phyloP scores from a whole-genome alignment of 2,329 filamentous ascomycete species.

The Trichophyton simii region DNA sequence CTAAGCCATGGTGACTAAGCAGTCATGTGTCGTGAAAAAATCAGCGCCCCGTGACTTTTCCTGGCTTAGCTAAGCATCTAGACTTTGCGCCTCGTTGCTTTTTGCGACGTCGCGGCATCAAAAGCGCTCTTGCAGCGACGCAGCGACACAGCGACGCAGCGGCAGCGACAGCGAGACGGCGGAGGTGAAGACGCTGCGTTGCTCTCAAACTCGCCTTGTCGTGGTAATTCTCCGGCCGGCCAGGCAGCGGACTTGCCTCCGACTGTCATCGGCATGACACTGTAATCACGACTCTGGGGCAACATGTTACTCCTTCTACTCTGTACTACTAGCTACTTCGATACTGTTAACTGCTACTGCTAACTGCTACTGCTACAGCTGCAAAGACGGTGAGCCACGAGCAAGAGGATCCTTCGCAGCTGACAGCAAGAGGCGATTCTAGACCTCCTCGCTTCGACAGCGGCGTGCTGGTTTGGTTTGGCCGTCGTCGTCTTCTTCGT shows the following conservation, averaged over 20 bases:
- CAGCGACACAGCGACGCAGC: too few species aligned
- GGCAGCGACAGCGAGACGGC: too few species aligned
- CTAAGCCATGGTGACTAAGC: neutral
- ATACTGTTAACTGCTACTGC: too few species aligned
- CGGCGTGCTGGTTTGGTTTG: too few species aligned
- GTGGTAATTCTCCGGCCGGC: neutral
- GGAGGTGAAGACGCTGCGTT: neutral
- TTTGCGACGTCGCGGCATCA: neutral
- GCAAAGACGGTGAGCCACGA: neutral
- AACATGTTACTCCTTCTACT: too few species aligned
- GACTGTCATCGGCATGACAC: too few species aligned
- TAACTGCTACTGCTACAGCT: neutral
- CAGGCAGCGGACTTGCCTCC: neutral
- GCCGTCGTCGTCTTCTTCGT: neutral
- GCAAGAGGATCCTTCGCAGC: neutral
- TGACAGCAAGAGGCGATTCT: neutral
- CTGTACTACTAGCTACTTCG: too few species aligned
- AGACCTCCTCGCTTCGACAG: neutral
- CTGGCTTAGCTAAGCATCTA: neutral
- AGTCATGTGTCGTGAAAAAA: constrained; percentile 1
- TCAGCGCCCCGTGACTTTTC: neutral
- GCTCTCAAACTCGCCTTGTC: constrained; percentile 2
- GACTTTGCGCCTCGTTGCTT: neutral
- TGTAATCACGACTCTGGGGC: too few species aligned
- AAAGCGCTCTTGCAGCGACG: neutral